Percentiles rank a stretch among this genome's conserved stretches.
These are phyloP conservation scores for Chytriomyces sp. DNA, from an alignment of 192 early-diverging fungal species.

Conservation along the genomic window DNA sequence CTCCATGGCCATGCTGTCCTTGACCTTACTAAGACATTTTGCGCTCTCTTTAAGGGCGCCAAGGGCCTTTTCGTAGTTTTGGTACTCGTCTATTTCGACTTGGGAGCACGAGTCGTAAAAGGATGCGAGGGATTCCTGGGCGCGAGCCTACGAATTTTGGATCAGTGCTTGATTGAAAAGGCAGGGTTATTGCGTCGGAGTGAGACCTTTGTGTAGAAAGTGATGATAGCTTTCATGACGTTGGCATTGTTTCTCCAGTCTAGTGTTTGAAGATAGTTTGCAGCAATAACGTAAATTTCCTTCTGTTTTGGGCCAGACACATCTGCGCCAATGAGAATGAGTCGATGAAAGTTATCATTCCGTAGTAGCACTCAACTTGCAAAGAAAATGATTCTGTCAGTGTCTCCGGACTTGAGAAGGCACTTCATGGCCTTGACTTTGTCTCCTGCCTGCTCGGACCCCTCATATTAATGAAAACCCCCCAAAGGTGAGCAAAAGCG, in stretches of 20 bases:
- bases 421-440: conserved; percentile 56
- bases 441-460: conserved; percentile 47
- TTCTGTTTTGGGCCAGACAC: conserved; percentile 58
- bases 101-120: conserved; percentile 63
- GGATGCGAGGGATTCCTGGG: conserved; percentile 45
- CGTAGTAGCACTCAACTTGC: conserved; percentile 45
- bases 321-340: conserved; percentile 37
- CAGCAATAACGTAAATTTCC: conserved; percentile 60
- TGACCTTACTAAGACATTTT: conserved; percentile 41
- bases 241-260: conserved; percentile 53
- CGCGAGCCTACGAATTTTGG: conserved; percentile 43
- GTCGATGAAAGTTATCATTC: not conserved
- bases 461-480: not conserved
- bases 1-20: conserved; percentile 11
- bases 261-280: conserved; percentile 60
- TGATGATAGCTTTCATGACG: conserved; percentile 58
- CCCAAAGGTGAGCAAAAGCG: not conserved
- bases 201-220: conserved; percentile 59
- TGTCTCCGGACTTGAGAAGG: conserved; percentile 56
- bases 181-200: not conserved
- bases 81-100: conserved; percentile 64
- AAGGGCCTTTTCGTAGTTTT: conserved; percentile 64
- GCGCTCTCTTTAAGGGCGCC: conserved; percentile 51
- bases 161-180: not conserved
- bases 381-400: conserved; percentile 62